Evolutionary conservation across 306 rosid genomes (phyloP), one percentile per base, ranked within the genome.

Genomic region (Mimosa bimucronata): DNA sequence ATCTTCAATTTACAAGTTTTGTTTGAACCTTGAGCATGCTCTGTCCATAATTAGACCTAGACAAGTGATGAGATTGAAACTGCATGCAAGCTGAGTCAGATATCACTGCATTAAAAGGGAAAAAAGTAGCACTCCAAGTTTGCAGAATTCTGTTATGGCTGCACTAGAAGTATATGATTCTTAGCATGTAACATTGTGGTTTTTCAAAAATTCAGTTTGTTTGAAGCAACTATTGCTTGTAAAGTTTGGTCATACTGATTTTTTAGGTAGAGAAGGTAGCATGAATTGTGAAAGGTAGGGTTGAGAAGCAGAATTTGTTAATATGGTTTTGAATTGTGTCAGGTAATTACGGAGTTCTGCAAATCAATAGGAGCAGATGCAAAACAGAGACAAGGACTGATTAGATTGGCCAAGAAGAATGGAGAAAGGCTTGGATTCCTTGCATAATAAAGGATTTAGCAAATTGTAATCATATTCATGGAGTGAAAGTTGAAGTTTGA

Each of bases 301-400:
- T 2, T 34, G 5, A 34, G 38, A 34, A 34, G 38, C 58, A 48
- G 28, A 13, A 40, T 62, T 68, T 76, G 69, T 40, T 15, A 55
- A 55, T 55, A 41, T 3, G 3, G 69, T 71, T 50, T 77, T 71
- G 38, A 62, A 69, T 66, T 84, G 61, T 84, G 71, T 21, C 85
- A 95, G 98, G 96, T 96, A 55, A 96, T 96, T 26, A 95, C 98
- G 1, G 99, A 96, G 64, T 96, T 96, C 79, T 96, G 99, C 94
- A 96, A 96, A 88, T 90, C 98, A 80, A 91, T 91, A 76, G 99
- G 99, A 72, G 98, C 99, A 60, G 99, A 96, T 82, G 91, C 93
- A 70, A 96, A 96, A 70, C 99, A 96, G 89, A 91, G 99, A 84
- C 99, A 96, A 87, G 99, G 99, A 46, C 76, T 96, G 31, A 96